phyloP scores from a whole-genome alignment of 176 grass and related monocot genomes.

The Thalia dealbata region DNA sequence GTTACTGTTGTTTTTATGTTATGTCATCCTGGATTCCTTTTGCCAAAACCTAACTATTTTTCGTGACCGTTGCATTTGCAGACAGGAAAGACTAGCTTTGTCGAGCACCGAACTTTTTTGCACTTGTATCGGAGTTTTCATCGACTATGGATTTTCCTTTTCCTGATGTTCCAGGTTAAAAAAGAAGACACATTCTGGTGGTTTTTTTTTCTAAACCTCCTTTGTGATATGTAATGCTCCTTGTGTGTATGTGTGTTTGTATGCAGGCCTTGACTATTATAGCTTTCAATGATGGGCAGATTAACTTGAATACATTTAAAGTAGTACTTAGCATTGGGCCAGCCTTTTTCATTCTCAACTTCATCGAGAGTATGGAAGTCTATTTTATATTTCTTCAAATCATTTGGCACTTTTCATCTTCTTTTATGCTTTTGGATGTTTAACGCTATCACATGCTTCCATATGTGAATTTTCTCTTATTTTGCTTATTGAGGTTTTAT shows the following conservation, averaged over 20 bases:
- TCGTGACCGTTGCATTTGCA: constrained; percentile 26
- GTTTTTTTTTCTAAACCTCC: not conserved
- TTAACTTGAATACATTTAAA: constrained; percentile 71
- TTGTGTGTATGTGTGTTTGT: not conserved
- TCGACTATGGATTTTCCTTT: constrained; percentile 95
- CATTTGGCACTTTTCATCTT: constrained; percentile 17
- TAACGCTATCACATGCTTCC: not conserved
- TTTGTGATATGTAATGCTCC: constrained; percentile 15
- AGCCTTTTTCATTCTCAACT: constrained; percentile 75
- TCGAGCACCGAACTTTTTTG: constrained; percentile 95
- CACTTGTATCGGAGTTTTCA: constrained; percentile 94
- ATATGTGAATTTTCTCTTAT: constrained; percentile 1
- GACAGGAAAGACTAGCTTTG: constrained; percentile 91
- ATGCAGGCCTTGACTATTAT: constrained; percentile 74
- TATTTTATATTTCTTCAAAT: constrained; percentile 12
- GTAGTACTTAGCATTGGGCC: constrained; percentile 85
- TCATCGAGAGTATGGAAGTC: constrained; percentile 62
- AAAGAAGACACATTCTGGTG: not conserved
- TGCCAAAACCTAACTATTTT: not conserved
- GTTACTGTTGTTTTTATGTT: not conserved
- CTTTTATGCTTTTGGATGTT: not conserved
- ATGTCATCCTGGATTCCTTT: not conserved
- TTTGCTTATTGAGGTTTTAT: not conserved
- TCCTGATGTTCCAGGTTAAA: constrained; percentile 94
- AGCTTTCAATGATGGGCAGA: constrained; percentile 58